Evolutionary conservation across 2,329 filamentous ascomycete genomes (phyloP), one percentile per base, ranked within the genome.

Genomic region (Metarhizium sp.): DNA sequence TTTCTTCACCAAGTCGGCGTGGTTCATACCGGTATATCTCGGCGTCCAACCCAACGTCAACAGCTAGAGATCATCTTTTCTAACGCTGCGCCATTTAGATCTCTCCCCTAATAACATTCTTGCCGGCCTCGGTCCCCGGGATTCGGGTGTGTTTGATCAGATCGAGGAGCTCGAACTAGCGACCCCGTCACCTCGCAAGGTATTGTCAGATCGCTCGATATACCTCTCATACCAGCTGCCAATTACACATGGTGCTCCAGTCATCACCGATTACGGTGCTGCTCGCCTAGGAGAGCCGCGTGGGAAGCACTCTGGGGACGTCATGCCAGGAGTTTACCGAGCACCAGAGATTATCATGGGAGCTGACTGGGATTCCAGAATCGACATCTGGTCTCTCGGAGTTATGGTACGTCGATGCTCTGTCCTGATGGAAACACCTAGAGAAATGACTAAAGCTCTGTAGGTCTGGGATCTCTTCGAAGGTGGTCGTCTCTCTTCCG

Each of bases 381-480:
- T 71, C 34, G 69, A 70, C 50, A 64, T 71, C 1, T 71, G 69
- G 69, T 67, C 67, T 51, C 55, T 69, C 50, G 66, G 61, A n/a
- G 59, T 64, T 16, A 64, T 68, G 63, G 65, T 66, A 42, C 55
- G 63, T 57, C 25, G 25, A 25, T 25, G 25, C 25, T 25, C 25
- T 25, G 25, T 25, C 25, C 25, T 25, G 25, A 25, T 25, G 25
- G 0, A 1, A 25, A 25, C 25, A 25, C 3, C 3, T 25, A 25
- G 4, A 40, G n/a, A 53, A 51, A 38, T 30, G 34, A 36, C 34
- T 36, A 69, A 66, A 59, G 25, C 25, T 1, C 25, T 3, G 25
- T 1, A 25, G 25, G 25, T 67, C 36, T 69, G 66, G 68, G 66
- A 69, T 54, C 50, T 69, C 7, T 62, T 67, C n/a, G 65, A 70